Conservation (phyloP, 1,284 basidiomycete genomes). For the Ganoderma multipileum region DNA sequence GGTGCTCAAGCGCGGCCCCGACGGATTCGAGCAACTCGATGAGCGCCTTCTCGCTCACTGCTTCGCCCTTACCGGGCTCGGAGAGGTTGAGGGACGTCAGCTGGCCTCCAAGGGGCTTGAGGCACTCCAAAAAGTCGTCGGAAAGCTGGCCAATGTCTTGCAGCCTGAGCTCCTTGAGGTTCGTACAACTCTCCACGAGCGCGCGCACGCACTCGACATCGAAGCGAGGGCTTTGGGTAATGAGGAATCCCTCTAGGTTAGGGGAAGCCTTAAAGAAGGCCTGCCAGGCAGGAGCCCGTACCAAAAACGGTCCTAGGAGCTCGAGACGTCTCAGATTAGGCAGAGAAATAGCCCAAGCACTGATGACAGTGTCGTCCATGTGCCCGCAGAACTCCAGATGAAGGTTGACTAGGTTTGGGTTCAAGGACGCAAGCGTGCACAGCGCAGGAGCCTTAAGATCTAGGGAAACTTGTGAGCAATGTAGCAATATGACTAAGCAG, state of each 20-base stretch:
- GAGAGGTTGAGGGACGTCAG: slow-evolving; percentile 60
- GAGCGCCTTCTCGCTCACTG: slow-evolving; percentile 55
- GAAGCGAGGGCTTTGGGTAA: slow-evolving; percentile 91
- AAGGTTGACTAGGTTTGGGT: slow-evolving; percentile 80
- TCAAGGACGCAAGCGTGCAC: slow-evolving; percentile 74
- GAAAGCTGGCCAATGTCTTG: slow-evolving; percentile 81
- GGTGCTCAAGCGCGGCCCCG: slow-evolving; percentile 49
- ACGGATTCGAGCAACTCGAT: slow-evolving; percentile 54
- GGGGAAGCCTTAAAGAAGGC: slow-evolving; percentile 74
- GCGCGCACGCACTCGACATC: slow-evolving; percentile 73
- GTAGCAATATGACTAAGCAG: background rate
- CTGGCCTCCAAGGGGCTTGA: slow-evolving; percentile 54
- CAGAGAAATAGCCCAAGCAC: slow-evolving; percentile 70
- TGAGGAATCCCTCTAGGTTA: slow-evolving; percentile 73
- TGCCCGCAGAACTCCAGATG: slow-evolving; percentile 91
- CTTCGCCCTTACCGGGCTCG: slow-evolving; percentile 42
- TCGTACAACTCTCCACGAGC: slow-evolving; percentile 69
- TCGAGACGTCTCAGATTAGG: slow-evolving; percentile 75
- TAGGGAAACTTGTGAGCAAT: slow-evolving; percentile 17
- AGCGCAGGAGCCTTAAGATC: slow-evolving; percentile 76
- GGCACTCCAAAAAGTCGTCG: slow-evolving; percentile 65
- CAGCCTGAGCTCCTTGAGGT: slow-evolving; percentile 76
- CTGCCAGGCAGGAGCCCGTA: slow-evolving; percentile 80
- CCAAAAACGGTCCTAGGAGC: slow-evolving; percentile 90
- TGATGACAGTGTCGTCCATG: slow-evolving; percentile 74